A percentile compares a stretch with the other conserved stretches of the same genome.
phyloP scores from a whole-genome alignment of 305 asterid species.

The Nicotiana rustica region DNA sequence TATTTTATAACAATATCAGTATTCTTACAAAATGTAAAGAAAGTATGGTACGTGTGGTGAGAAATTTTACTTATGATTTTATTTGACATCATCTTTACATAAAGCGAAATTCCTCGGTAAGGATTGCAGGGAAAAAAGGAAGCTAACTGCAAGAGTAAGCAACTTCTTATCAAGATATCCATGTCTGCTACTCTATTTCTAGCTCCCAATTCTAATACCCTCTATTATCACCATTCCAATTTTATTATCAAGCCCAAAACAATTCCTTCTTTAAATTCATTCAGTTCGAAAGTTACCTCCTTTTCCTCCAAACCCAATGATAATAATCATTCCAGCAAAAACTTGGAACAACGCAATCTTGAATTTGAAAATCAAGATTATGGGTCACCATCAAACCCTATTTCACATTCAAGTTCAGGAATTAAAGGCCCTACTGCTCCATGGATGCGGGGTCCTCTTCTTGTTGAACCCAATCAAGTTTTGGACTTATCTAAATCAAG shows the following conservation, averaged over 20 bases:
- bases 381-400: constrained; percentile 30
- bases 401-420: constrained; percentile 47
- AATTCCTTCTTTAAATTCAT: background rate
- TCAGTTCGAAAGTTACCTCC: background rate
- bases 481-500: constrained; percentile 53
- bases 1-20: too few relatives aligned
- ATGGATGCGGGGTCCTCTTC: constrained; percentile 86
- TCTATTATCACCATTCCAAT: background rate
- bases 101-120: background rate
- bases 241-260: background rate
- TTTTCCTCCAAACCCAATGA: constrained; percentile 4
- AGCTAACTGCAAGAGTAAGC: background rate
- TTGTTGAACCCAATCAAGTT: constrained; percentile 66
- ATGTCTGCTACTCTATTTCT: constrained; percentile 17
- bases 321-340: background rate
- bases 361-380: constrained; percentile 30
- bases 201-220: background rate
- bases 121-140: background rate
- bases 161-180: constrained; percentile 28
- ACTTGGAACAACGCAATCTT: background rate
- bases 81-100: background rate
- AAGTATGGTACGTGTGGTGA: background rate
- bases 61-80: background rate
- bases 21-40: too few relatives aligned
- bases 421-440: constrained; percentile 89